A percentile compares a stretch with the other conserved stretches of the same genome.
phyloP scores from a whole-genome alignment of 768 basidiomycete species.

The Leccinum uliginosum region DNA sequence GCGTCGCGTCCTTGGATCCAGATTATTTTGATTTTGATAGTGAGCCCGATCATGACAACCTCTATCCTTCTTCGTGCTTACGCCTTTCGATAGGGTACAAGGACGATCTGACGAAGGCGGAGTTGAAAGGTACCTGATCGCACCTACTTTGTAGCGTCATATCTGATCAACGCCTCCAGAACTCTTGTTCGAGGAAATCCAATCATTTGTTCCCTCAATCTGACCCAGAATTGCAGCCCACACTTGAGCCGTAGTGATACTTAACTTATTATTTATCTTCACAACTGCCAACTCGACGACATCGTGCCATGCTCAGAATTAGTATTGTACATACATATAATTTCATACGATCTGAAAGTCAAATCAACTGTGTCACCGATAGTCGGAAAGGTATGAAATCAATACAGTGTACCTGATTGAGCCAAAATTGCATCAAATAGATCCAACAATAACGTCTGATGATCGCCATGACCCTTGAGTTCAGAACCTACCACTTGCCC shows the following conservation, averaged over 20 bases:
- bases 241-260: background rate
- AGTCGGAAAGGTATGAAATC: background rate
- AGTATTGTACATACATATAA: constrained; percentile 26
- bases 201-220: constrained; percentile 66
- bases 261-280: background rate
- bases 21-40: constrained; percentile 90
- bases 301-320: constrained; percentile 2
- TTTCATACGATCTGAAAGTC: constrained; percentile 13
- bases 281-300: background rate
- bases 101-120: constrained; percentile 70
- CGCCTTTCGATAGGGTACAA: constrained; percentile 48
- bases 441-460: constrained; percentile 1
- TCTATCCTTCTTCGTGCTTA: constrained; percentile 2
- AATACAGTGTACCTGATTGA: constrained; percentile 8
- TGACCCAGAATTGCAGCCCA: constrained; percentile 23
- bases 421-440: constrained; percentile 5
- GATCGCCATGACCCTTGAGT: background rate
- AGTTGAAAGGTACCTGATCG: constrained; percentile 50
- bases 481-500: constrained; percentile 50
- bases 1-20: constrained; percentile 71
- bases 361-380: background rate
- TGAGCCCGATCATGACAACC: constrained; percentile 32
- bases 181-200: constrained; percentile 79
- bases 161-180: constrained; percentile 32
- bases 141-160: background rate